Percentiles rank a stretch among this genome's conserved stretches.
phyloP scores from a whole-genome alignment of 1,139 yeast species.

The Suhomyces terraborum region DNA sequence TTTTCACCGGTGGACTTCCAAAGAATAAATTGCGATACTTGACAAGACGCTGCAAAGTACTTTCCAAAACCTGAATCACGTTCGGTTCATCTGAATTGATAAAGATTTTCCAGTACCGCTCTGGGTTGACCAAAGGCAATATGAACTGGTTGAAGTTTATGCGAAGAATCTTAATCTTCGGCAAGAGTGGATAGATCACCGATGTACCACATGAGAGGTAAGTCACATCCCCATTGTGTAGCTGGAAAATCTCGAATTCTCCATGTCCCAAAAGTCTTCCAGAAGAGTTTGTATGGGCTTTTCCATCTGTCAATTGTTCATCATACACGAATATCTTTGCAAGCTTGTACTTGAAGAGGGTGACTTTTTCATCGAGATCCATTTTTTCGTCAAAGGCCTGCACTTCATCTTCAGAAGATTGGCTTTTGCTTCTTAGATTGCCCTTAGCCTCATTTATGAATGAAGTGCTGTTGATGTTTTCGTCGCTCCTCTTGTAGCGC shows the following conservation, averaged over 20 bases:
- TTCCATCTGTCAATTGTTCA: conserved; percentile 31
- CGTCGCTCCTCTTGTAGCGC: conserved; percentile 40
- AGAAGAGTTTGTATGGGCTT: conserved; percentile 20
- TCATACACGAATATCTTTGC: conserved; percentile 49
- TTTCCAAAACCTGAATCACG: conserved; percentile 39
- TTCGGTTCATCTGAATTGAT: conserved; percentile 41
- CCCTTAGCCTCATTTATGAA: conserved; percentile 34
- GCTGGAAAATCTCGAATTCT: conserved; percentile 60
- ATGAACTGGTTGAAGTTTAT: conserved; percentile 56
- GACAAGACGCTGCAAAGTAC: conserved; percentile 42
- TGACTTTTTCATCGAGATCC: conserved; percentile 38
- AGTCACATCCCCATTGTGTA: conserved; percentile 63
- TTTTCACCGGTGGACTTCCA: conserved; percentile 8
- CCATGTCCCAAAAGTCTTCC: conserved; percentile 65
- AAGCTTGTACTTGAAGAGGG: conserved; percentile 39
- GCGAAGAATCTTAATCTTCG: conserved; percentile 58
- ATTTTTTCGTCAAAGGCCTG: conserved; percentile 11
- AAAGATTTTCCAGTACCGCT: conserved; percentile 68
- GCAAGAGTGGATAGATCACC: conserved; percentile 66
- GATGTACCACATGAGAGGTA: conserved; percentile 58
- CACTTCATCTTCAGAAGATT: conserved; percentile 9
- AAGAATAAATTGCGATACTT: conserved; percentile 47
- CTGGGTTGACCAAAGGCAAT: conserved; percentile 68
- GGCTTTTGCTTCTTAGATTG: conserved; percentile 22
- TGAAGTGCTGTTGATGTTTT: conserved; percentile 24